phyloP scores from a whole-genome alignment of 176 grass and related monocot species.

The Chrysopogon serrulatus region DNA sequence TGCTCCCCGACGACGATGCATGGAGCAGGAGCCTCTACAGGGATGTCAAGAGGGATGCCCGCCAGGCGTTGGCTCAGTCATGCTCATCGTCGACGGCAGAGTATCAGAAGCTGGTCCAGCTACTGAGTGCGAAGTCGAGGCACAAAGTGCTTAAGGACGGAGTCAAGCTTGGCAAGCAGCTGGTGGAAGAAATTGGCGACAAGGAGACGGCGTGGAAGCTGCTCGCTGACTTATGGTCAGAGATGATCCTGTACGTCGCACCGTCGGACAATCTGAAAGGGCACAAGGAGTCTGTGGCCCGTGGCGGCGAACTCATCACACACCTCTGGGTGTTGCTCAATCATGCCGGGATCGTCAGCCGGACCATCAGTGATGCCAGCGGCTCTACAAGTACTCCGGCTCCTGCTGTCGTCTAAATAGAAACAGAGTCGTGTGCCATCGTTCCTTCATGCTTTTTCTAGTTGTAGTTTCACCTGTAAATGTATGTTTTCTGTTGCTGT shows the following conservation, averaged over 20 bases:
- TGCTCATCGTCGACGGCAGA: neutral
- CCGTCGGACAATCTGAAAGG: no score
- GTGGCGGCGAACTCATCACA: constrained; percentile 7
- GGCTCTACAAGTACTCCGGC: no score
- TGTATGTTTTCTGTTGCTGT: no score
- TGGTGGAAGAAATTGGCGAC: neutral
- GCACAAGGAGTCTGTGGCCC: neutral
- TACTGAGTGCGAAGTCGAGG: neutral
- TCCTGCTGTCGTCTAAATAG: no score
- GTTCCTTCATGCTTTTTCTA: no score
- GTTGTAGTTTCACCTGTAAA: no score
- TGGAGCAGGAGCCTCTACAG: constrained; percentile 13
- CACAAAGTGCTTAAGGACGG: neutral
- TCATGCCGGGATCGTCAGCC: neutral
- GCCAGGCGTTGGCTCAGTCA: neutral
- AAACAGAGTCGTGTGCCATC: no score
- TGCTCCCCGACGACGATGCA: no score
- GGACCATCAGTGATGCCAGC: no score
- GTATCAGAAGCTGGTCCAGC: neutral
- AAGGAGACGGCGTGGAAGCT: neutral
- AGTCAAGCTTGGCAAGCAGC: neutral
- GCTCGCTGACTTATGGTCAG: no score
- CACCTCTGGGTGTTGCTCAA: neutral
- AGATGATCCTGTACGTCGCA: no score
- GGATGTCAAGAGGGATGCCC: neutral